These are phyloP conservation scores for Plasmodium fragile DNA, from an alignment of 169 alveolate species.

Conservation along the genomic window DNA sequence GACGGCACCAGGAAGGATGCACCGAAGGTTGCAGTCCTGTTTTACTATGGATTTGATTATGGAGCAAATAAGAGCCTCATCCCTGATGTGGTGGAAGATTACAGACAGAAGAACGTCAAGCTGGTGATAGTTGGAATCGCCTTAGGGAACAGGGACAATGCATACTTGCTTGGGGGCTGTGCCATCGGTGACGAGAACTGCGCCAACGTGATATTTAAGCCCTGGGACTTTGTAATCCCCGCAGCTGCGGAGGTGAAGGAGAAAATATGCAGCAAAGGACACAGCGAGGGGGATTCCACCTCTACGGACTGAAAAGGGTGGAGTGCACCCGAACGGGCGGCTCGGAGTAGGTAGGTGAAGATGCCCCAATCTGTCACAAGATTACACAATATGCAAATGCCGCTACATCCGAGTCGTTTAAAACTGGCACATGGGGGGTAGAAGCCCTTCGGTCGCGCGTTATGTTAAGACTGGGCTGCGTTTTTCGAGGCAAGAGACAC, in stretches of 20 bases:
- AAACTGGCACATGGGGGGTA: not conserved
- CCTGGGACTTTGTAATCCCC: constrained; percentile 70
- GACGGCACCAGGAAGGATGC: constrained; percentile 66
- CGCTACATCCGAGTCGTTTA: not conserved
- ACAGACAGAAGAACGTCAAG: constrained; percentile 31
- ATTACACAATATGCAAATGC: not conserved
- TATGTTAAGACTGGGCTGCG: not conserved
- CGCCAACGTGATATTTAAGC: constrained; percentile 35
- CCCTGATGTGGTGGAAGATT: constrained; percentile 64
- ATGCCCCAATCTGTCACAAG: not conserved
- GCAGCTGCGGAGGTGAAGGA: constrained; percentile 64
- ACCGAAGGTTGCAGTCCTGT: constrained; percentile 60
- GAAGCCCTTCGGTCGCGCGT: not conserved
- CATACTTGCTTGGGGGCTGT: constrained; percentile 65
- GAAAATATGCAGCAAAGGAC: constrained; percentile 34
- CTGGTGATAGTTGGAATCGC: constrained; percentile 66
- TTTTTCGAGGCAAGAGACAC: not conserved
- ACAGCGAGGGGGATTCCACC: not conserved
- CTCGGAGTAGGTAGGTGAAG: not conserved
- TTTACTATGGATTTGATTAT: constrained; percentile 69
- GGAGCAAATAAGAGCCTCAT: constrained; percentile 62
- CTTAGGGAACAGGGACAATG: constrained; percentile 44
- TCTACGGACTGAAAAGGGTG: not conserved
- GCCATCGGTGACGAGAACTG: constrained; percentile 39
- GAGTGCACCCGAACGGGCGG: not conserved